Conservation (phyloP, 495 filamentous ascomycete species). For the Podospora tetraspora region DNA sequence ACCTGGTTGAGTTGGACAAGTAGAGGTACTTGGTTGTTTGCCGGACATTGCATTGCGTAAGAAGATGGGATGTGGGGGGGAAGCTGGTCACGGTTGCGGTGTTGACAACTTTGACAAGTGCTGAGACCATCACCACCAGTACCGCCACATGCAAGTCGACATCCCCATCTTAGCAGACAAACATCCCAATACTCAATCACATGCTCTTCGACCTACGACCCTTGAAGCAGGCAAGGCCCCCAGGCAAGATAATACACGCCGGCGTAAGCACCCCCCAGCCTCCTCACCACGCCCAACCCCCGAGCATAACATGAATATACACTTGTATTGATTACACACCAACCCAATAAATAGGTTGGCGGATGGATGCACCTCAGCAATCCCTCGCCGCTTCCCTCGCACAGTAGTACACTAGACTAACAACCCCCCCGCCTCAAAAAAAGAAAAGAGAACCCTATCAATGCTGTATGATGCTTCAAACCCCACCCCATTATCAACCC, state of each 20-base stretch:
- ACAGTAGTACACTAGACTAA: constrained; percentile 2
- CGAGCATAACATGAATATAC: not conserved
- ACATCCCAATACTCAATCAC: not conserved
- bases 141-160: too few species aligned
- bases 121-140: too few species aligned
- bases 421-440: not conserved
- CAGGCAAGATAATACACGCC: too few species aligned
- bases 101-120: too few species aligned
- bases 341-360: not conserved
- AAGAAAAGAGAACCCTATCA: not conserved
- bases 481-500: constrained; percentile 23
- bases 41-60: not conserved
- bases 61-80: not conserved
- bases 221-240: not conserved
- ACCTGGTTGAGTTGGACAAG: not conserved
- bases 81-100: too few species aligned
- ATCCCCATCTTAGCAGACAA: not conserved
- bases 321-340: not conserved
- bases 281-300: not conserved
- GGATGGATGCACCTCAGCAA: too few species aligned
- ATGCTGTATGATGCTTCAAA: not conserved
- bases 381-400: not conserved
- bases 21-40: not conserved
- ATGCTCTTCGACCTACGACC: not conserved
- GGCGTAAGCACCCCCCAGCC: too few species aligned